These are phyloP conservation scores for Lasiodiplodia citricola DNA, from an alignment of 2,329 filamentous ascomycete genomes.

Conservation along the genomic window DNA sequence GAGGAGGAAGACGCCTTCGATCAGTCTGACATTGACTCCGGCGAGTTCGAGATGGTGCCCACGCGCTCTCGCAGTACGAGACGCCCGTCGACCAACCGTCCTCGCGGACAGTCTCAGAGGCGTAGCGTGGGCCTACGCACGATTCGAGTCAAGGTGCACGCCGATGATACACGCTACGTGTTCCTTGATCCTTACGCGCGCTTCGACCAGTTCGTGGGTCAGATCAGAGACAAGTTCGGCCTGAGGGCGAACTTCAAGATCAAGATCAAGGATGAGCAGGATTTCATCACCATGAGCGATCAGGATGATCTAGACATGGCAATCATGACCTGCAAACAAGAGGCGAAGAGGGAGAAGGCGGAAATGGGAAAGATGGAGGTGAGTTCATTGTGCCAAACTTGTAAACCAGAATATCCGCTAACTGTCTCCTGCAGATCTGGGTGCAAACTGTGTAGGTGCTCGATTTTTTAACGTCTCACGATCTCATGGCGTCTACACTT, in stretches of 20 bases:
- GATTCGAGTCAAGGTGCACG: conserved; percentile 90
- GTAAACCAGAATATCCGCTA: background rate
- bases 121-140: conserved; percentile 64
- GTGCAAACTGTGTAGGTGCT: conserved; percentile 26
- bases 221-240: conserved; percentile 85
- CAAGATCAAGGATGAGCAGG: conserved; percentile 85
- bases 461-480: conserved; percentile 22
- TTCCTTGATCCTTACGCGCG: conserved; percentile 77
- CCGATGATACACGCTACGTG: conserved; percentile 85
- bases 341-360: conserved; percentile 72
- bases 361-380: conserved; percentile 97
- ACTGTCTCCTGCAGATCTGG: conserved; percentile 11
- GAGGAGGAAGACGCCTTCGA: conserved; percentile 74
- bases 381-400: conserved; percentile 47
- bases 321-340: conserved; percentile 70
- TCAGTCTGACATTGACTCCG: conserved; percentile 75
- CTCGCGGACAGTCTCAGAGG: conserved; percentile 14
- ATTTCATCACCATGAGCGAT: conserved; percentile 97
- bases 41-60: conserved; percentile 79
- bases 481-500: conserved; percentile 21
- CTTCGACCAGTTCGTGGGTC: conserved; percentile 77
- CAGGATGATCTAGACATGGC: conserved; percentile 95
- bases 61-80: conserved; percentile 31
- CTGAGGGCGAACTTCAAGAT: conserved; percentile 82
- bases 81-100: conserved; percentile 37